Evolutionary conservation across 2,329 filamentous ascomycete genomes (phyloP).

Genomic region (Trichophyton schoenleinii): DNA sequence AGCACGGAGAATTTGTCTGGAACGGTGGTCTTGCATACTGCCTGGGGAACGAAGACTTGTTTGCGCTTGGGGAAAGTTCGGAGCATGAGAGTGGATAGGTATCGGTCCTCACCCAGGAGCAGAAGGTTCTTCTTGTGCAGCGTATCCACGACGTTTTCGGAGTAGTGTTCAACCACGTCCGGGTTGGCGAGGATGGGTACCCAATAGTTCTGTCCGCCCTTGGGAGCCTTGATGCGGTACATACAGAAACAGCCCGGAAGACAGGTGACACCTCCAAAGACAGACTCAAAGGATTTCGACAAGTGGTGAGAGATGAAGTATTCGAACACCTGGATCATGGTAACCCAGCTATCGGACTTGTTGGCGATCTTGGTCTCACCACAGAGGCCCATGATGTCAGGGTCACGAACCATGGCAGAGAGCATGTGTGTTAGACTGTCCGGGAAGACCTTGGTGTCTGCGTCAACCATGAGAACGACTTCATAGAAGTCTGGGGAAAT

Average conservation of each 20-base stretch:
- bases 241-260: conserved; percentile 98
- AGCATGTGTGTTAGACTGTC: conserved; percentile 98
- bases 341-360: conserved; percentile 88
- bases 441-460: conserved; percentile 97
- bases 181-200: conserved; percentile 97
- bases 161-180: conserved; percentile 97
- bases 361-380: conserved; percentile 99
- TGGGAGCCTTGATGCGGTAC: conserved; percentile 99
- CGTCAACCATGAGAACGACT: conserved; percentile 96
- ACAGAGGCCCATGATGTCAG: conserved; percentile 97
- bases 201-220: conserved; percentile 98
- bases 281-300: conserved; percentile 92
- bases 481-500: conserved; percentile 98
- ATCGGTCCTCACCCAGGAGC: conserved; percentile 84
- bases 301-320: conserved; percentile 97
- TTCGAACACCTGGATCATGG: conserved; percentile 97
- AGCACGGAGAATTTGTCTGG: conserved; percentile 86
- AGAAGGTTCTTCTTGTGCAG: conserved; percentile 95
- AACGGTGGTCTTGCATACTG: conserved; percentile 96
- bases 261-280: conserved; percentile 98
- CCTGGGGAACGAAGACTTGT: conserved; percentile 95
- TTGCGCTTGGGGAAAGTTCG: conserved; percentile 98
- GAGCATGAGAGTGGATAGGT: conserved; percentile 92
- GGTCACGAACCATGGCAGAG: conserved; percentile 97
- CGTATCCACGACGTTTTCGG: conserved; percentile 96